A percentile compares a stretch with the other conserved stretches of the same genome.
Evolutionary conservation across 2,329 filamentous ascomycete species (phyloP).

Genomic region (Lecanicillium sp.): DNA sequence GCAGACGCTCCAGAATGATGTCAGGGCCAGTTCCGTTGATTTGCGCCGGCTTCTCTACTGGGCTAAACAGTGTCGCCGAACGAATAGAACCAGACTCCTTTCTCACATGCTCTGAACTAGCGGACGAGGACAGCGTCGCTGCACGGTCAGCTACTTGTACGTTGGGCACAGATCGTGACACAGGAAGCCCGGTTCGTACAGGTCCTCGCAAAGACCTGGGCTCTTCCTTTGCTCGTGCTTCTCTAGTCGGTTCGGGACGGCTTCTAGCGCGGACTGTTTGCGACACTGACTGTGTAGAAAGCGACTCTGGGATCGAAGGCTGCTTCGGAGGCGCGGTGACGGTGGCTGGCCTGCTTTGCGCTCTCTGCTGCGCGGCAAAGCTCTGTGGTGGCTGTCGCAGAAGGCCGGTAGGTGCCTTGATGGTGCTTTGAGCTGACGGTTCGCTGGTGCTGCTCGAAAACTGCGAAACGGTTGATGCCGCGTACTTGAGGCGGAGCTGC

Average conservation of each 20-base stretch:
- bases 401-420: conserved; percentile 31
- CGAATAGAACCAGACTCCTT: conserved; percentile 23
- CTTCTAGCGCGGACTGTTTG: conserved; percentile 22
- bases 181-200: conserved; percentile 5
- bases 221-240: conserved; percentile 5
- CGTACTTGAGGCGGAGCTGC: conserved; percentile 23
- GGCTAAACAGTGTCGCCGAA: conserved; percentile 46
- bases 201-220: conserved; percentile 4
- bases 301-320: conserved; percentile 9
- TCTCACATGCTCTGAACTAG: conserved; percentile 16
- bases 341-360: conserved; percentile 40
- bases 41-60: conserved; percentile 40
- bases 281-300: conserved; percentile 16
- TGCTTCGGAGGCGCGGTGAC: conserved; percentile 14
- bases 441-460: conserved; percentile 15
- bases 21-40: conserved; percentile 51
- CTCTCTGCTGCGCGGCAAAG: conserved; percentile 58
- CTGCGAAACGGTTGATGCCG: conserved; percentile 19
- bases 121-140: conserved; percentile 18
- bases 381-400: conserved; percentile 52
- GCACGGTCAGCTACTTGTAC: conserved; percentile 22
- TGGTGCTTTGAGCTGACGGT: conserved; percentile 25
- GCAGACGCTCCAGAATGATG: conserved; percentile 46
- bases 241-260: conserved; percentile 11
- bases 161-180: conserved; percentile 18